Conservation (phyloP, 73 alveolate genomes). For the Diophrys sp. region DNA sequence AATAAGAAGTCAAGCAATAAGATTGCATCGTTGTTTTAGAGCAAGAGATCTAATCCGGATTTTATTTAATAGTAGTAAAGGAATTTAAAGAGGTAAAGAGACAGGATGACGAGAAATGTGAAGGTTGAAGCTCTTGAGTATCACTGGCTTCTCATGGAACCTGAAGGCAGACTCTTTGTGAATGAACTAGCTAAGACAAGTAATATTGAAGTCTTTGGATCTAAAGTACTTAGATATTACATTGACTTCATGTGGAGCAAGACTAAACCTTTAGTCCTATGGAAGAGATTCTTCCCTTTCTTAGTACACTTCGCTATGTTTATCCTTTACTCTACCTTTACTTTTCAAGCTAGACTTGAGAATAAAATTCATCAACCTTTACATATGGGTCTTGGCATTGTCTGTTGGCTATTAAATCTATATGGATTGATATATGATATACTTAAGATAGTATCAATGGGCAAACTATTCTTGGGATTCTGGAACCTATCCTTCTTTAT, state of each 20-base stretch:
- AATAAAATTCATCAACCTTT: not conserved
- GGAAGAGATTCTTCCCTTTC: not conserved
- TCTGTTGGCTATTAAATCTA: not conserved
- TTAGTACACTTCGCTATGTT: not conserved
- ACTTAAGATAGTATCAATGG: not conserved
- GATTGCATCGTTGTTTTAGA: no score
- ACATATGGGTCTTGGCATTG: not conserved
- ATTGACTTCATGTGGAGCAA: not conserved
- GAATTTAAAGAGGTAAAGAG: no score
- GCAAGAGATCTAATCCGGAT: no score
- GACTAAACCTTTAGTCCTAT: not conserved
- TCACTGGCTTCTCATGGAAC: not conserved
- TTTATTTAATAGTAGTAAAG: no score
- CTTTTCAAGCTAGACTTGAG: not conserved
- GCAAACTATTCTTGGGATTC: constrained; percentile 7
- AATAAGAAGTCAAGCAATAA: no score
- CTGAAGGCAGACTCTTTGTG: not conserved
- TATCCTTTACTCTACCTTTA: not conserved
- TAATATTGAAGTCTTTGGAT: not conserved
- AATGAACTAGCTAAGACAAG: not conserved
- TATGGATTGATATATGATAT: not conserved
- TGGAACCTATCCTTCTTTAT: constrained; percentile 25
- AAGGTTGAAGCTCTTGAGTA: not conserved
- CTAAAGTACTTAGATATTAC: not conserved
- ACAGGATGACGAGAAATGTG: not conserved